phyloP scores from a whole-genome alignment of 441 rosid species.

The Populus hybrid region DNA sequence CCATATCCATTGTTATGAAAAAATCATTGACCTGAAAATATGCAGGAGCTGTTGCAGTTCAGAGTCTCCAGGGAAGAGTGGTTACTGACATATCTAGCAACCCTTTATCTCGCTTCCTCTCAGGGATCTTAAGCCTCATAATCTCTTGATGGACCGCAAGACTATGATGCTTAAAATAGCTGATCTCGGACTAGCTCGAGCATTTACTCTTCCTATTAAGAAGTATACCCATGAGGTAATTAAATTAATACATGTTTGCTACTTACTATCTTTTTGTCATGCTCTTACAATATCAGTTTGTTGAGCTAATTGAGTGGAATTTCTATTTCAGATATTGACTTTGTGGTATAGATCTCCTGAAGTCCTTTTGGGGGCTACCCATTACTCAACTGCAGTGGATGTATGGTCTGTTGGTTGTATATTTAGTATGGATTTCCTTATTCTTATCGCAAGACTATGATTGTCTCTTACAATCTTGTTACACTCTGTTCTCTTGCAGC shows the following conservation, averaged over 20 bases:
- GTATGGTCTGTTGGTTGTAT: conserved; percentile 98
- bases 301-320: not conserved
- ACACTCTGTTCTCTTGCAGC: too few relatives aligned
- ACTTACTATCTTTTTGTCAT: not conserved
- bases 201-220: conserved; percentile 86
- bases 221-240: conserved; percentile 94
- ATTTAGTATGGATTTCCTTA: conserved; percentile 49
- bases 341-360: conserved; percentile 98
- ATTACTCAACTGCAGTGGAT: conserved; percentile 97
- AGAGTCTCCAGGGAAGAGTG: too few relatives aligned
- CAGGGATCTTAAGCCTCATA: conserved; percentile 98
- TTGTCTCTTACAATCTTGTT: too few relatives aligned
- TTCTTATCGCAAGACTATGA: not conserved
- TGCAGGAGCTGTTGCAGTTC: too few relatives aligned
- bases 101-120: not conserved
- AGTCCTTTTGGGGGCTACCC: conserved; percentile 93
- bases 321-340: conserved; percentile 66
- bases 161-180: conserved; percentile 83
- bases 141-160: conserved; percentile 83
- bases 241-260: not conserved
- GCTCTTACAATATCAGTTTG: not conserved
- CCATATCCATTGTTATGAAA: too few relatives aligned
- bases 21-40: too few relatives aligned
- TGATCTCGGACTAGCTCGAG: conserved; percentile 92
- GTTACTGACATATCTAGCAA: not conserved